Conservation (phyloP, 129 eudicot genomes). For the Lactuca sativa region DNA sequence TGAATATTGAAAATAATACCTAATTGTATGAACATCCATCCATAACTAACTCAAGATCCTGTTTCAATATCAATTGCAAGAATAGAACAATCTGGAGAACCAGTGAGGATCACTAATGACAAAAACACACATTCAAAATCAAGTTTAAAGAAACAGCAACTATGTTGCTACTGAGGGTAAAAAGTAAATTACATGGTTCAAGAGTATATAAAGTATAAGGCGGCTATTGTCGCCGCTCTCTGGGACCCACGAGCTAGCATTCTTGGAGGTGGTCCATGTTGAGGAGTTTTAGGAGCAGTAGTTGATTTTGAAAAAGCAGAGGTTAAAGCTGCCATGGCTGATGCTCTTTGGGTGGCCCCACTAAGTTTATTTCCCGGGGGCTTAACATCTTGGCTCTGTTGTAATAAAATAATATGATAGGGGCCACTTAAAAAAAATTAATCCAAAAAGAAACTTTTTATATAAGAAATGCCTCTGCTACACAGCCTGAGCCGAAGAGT, state of each 20-base stretch:
- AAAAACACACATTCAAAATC: too few relatives aligned
- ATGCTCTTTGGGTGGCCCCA: constrained; percentile 97
- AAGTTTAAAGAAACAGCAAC: too few relatives aligned
- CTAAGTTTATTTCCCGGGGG: constrained; percentile 41
- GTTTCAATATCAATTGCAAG: too few relatives aligned
- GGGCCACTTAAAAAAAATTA: neutral
- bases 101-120: too few relatives aligned
- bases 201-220: too few relatives aligned
- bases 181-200: too few relatives aligned
- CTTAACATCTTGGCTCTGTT: constrained; percentile 41
- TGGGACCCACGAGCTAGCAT: constrained; percentile 70
- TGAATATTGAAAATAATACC: too few relatives aligned
- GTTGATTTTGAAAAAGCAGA: constrained; percentile 67
- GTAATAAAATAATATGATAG: constrained; percentile 7
- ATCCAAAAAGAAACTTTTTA: too few relatives aligned
- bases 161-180: too few relatives aligned
- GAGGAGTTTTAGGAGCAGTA: constrained; percentile 42
- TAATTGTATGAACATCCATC: too few relatives aligned
- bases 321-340: constrained; percentile 90
- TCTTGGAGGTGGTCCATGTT: constrained; percentile 33
- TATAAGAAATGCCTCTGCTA: constrained; percentile 48
- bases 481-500: constrained; percentile 69
- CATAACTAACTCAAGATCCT: too few relatives aligned
- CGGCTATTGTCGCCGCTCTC: constrained; percentile 97
- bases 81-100: too few relatives aligned